Evolutionary conservation across 2,329 filamentous ascomycete species (phyloP), one percentile per base, ranked within the genome.

Genomic region (Sarocladium strictum): DNA sequence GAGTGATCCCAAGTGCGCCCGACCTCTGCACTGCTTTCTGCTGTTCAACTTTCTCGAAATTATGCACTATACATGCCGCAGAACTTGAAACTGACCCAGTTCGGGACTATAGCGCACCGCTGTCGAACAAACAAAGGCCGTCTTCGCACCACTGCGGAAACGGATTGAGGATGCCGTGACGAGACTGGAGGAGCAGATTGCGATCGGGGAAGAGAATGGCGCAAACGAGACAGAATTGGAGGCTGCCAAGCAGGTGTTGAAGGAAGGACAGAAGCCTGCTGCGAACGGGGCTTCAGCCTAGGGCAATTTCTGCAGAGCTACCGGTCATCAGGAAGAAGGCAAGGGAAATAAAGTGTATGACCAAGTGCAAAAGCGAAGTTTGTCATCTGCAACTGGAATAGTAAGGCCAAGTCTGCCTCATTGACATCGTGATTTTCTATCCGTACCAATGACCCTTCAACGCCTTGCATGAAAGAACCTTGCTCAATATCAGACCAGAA

Each of bases 91-190:
- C 50, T 40, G 50, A 33, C 17, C n/a, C 9, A n/a, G 17, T 38
- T 38, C 23, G 23, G 11, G 19, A 26, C 26, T 38, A 11, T 63
- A 96, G 91, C 81, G 82, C 73, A 81, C 83, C 75, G 92, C 89
- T 21, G 75, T 91, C n/a, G 84, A 91, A 60, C 89, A 99, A 73
- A 97, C 94, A 9, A 87, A 87, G 67, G 87, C 85, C 55, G 83
- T 97, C 26, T 87, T 97, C 63, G 86, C 79, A 2, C 83, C 83
- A 1, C 72, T 97, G 60, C 81, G 80, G 62, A 69, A 81, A 64
- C 86, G 89, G 64, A 90, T 97, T 62, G 72, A 71, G 45, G 83
- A 86, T 55, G 86, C 90, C 1, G 74, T 92, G 38, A 76, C 80
- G 55, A 89, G 85, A 65, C 76, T 97, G 50, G 84, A 95, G 72